Percentiles rank a stretch among this genome's conserved stretches.
phyloP scores from a whole-genome alignment of 2,329 filamentous ascomycete species.

The Fusarium lyarnte region DNA sequence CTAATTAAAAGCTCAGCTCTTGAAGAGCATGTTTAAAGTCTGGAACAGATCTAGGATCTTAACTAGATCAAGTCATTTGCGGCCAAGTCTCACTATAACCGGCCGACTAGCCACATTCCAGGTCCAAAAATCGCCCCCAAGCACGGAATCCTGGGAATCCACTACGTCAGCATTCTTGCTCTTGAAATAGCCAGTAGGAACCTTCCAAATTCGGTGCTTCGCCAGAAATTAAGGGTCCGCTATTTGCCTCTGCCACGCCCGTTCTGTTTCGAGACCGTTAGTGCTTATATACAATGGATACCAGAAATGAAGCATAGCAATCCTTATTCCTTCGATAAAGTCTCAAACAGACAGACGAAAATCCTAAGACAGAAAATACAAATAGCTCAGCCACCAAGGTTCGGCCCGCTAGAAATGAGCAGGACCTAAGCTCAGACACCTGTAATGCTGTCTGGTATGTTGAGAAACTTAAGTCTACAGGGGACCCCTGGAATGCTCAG shows the following conservation, averaged over 20 bases:
- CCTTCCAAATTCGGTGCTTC: no score
- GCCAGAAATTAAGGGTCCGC: constrained; percentile 6
- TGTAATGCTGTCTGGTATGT: constrained; percentile 8
- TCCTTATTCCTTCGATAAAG: background rate
- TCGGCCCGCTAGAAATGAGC: background rate
- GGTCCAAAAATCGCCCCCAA: background rate
- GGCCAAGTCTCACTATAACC: background rate
- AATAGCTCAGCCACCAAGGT: background rate
- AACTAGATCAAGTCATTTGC: background rate
- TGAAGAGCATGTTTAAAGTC: no score
- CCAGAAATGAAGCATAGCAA: background rate
- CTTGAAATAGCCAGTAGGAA: background rate
- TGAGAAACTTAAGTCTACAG: background rate
- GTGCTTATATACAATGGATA: background rate
- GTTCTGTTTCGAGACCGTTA: constrained; percentile 10
- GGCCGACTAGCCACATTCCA: background rate
- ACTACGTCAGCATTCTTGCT: background rate
- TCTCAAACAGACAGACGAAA: background rate
- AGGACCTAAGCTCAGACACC: background rate
- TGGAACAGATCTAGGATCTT: background rate
- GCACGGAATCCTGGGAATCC: background rate
- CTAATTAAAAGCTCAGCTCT: rapidly evolving
- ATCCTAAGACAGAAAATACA: background rate
- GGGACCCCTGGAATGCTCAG: constrained; percentile 19
- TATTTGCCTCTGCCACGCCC: background rate